phyloP scores from a whole-genome alignment of 2,329 filamentous ascomycete species.

The Amylocarpus encephaloides region DNA sequence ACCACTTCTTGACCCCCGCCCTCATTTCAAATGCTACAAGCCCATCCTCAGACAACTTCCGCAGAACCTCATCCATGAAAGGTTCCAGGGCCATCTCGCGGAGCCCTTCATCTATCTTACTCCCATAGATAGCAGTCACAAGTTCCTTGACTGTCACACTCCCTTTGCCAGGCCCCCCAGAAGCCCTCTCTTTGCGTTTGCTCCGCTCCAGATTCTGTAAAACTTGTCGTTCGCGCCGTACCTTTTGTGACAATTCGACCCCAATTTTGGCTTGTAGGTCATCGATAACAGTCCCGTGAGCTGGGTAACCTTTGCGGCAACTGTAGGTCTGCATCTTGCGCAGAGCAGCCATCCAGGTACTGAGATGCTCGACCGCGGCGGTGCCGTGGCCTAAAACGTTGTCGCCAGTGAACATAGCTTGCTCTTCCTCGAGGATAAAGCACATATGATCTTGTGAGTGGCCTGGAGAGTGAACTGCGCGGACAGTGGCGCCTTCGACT shows the following conservation, averaged over 20 bases:
- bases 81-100: slow-evolving; percentile 36
- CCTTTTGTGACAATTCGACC: slow-evolving; percentile 34
- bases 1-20: slow-evolving; percentile 36
- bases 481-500: slow-evolving; percentile 58
- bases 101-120: slow-evolving; percentile 32
- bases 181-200: slow-evolving; percentile 1
- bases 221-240: slow-evolving; percentile 36
- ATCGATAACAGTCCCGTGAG: slow-evolving; percentile 37
- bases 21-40: slow-evolving; percentile 37
- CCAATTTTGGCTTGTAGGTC: slow-evolving; percentile 36
- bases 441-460: slow-evolving; percentile 78
- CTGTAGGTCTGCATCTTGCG: slow-evolving; percentile 34
- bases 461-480: slow-evolving; percentile 58
- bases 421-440: slow-evolving; percentile 66
- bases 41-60: slow-evolving; percentile 39
- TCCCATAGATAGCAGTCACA: slow-evolving; percentile 39
- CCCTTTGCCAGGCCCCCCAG: slow-evolving; percentile 20
- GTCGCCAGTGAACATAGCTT: slow-evolving; percentile 79
- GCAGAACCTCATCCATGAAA: slow-evolving; percentile 37
- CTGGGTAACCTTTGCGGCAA: slow-evolving; percentile 39
- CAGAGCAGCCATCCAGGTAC: slow-evolving; percentile 59
- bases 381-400: slow-evolving; percentile 81
- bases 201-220: slow-evolving; percentile 30
- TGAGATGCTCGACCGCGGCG: slow-evolving; percentile 71
- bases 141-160: slow-evolving; percentile 38